Conservation (phyloP, 164 flowering plant genomes). For the Dillenia turbinata region DNA sequence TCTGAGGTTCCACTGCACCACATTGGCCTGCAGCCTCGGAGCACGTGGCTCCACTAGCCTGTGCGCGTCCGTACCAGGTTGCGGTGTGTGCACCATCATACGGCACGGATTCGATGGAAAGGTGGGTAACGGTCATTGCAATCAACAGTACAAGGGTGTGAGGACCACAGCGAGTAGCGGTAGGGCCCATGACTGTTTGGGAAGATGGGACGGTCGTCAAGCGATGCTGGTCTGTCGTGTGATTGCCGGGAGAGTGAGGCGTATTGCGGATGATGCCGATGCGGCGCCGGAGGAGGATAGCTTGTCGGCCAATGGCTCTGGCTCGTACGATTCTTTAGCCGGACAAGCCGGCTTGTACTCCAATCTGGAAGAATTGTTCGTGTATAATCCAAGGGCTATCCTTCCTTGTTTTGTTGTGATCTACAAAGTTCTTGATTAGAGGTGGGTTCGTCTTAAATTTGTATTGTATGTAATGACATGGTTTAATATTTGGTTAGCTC, state of each 20-base stretch:
- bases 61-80: constrained; percentile 58
- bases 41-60: constrained; percentile 62
- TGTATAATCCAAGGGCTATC: constrained; percentile 76
- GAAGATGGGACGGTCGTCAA: constrained; percentile 34
- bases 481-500: no score
- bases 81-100: constrained; percentile 82
- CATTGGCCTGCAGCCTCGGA: constrained; percentile 76
- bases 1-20: constrained; percentile 82
- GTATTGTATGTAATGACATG: no score
- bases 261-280: constrained; percentile 25
- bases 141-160: constrained; percentile 39
- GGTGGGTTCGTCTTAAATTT: no score
- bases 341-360: constrained; percentile 54
- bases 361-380: constrained; percentile 68
- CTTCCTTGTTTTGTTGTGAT: constrained; percentile 93
- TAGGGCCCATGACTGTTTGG: constrained; percentile 69
- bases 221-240: constrained; percentile 96
- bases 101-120: constrained; percentile 68
- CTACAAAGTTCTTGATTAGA: constrained; percentile 42
- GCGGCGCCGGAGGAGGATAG: constrained; percentile 33
- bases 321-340: constrained; percentile 63
- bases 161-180: constrained; percentile 90
- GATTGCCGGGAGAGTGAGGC: constrained; percentile 75
- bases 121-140: not conserved
- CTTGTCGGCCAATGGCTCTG: constrained; percentile 8